Evolutionary conservation across 306 rosid genomes (phyloP), one percentile per base, ranked within the genome.

Genomic region (Castanea sativa): DNA sequence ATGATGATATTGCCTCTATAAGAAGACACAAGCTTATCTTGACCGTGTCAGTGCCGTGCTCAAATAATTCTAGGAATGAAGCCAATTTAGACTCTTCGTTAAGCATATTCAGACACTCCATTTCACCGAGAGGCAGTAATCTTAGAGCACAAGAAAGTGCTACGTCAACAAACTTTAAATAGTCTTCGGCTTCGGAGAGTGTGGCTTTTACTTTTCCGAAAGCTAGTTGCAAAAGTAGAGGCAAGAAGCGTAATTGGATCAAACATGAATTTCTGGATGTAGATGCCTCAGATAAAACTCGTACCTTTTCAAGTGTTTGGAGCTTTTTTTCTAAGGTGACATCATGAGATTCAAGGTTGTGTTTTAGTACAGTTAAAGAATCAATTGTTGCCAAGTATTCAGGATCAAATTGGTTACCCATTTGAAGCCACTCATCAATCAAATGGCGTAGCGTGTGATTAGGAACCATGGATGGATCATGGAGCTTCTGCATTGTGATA

Each of bases 401-500:
- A 29, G 85, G 85, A 78, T 87, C 85, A 14, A 85, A 77, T 14
- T 82, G 88, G 56, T 79, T 68, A 53, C 81, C 75, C 30, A 86
- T 60, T 56, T 90, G 88, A 55, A 90, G 90, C 97, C 98, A 94
- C 51, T 83, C 92, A 30, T 81, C 60, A 19, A 94, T 92, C 83
- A 94, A 85, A 81, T 91, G 93, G 55, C 91, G 93, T 53, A 94
- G 91, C 56, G 96, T 89, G 87, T 89, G 90, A 76, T 94, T 94
- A 1, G 98, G 98, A 80, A 94, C 96, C 59, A 89, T 72, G 78
- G 94, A 83, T 12, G 82, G 85, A 76, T 94, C 96, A 12, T 88
- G 92, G 14, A 94, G 98, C 78, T 81, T 88, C 90, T 92, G 94
- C 98, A 92, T 94, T 88, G 98, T 94, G 77, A 94, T 94, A 49